phyloP scores from a whole-genome alignment of 257 asterid species.

The Penstemon eatonii region DNA sequence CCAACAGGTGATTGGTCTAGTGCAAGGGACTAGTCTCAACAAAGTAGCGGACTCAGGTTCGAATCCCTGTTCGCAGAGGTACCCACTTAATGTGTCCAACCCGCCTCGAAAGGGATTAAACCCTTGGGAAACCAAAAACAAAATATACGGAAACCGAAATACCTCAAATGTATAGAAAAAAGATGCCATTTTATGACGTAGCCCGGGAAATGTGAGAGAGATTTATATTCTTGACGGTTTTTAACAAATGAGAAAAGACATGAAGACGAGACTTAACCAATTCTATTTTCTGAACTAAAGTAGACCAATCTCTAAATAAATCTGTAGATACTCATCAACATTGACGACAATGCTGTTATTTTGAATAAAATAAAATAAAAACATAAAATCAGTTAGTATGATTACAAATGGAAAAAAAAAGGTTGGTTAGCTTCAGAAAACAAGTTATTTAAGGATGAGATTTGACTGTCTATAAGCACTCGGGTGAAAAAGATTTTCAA shows the following conservation, averaged over 20 bases:
- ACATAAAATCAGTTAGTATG: not conserved
- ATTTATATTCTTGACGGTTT: not conserved
- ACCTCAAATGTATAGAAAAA: not conserved
- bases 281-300: conserved; percentile 11
- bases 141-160: not conserved
- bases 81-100: no score
- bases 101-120: no score
- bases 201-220: not conserved
- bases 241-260: conserved; percentile 4
- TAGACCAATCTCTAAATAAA: not conserved
- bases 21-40: no score
- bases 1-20: no score
- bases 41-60: no score
- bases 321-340: not conserved
- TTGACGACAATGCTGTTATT: not conserved
- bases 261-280: conserved; percentile 6
- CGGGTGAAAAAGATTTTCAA: not conserved
- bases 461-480: not conserved
- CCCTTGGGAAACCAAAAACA: no score
- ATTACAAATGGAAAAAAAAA: not conserved
- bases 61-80: no score
- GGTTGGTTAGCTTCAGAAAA: not conserved
- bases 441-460: not conserved
- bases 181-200: not conserved
- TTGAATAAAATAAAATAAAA: not conserved